These are phyloP conservation scores for Ganoderma lingzhi DNA, from an alignment of 1,284 basidiomycete species.

Conservation along the genomic window DNA sequence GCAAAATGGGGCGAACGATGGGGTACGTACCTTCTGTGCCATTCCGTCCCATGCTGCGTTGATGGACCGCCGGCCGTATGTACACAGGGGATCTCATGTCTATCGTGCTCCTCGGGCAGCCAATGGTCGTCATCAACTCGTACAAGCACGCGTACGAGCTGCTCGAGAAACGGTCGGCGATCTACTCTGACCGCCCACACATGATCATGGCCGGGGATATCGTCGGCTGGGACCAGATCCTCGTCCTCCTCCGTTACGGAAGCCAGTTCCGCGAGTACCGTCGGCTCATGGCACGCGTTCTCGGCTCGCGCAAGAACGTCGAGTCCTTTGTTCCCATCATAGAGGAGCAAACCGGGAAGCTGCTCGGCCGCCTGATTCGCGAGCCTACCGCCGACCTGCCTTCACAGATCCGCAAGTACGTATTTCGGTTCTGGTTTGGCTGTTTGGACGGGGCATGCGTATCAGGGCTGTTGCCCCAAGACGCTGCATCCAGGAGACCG, in stretches of 20 bases:
- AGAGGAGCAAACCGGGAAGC: constrained; percentile 33
- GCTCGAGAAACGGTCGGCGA: constrained; percentile 43
- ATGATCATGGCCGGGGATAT: constrained; percentile 44
- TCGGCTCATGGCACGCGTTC: constrained; percentile 28
- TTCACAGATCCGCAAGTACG: constrained; percentile 25
- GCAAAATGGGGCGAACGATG: constrained; percentile 38
- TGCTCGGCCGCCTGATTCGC: constrained; percentile 57
- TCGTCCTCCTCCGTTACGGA: constrained; percentile 45
- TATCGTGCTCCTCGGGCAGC: constrained; percentile 62
- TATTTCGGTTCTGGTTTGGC: neutral
- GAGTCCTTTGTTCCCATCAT: constrained; percentile 35
- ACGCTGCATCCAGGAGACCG: neutral
- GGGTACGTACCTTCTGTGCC: constrained; percentile 28
- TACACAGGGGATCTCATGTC: constrained; percentile 37
- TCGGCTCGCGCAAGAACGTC: constrained; percentile 33
- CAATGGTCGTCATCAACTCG: constrained; percentile 67
- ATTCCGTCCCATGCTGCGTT: neutral
- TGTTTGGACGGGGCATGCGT: neutral
- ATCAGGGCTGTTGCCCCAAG: neutral
- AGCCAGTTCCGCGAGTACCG: constrained; percentile 48
- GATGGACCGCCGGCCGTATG: neutral
- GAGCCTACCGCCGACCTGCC: constrained; percentile 58
- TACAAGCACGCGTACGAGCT: constrained; percentile 54
- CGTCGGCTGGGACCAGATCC: constrained; percentile 42
- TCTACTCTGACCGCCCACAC: constrained; percentile 48